These are phyloP conservation scores for Juncus effusus DNA, from an alignment of 176 grass and related monocot species.

Conservation along the genomic window DNA sequence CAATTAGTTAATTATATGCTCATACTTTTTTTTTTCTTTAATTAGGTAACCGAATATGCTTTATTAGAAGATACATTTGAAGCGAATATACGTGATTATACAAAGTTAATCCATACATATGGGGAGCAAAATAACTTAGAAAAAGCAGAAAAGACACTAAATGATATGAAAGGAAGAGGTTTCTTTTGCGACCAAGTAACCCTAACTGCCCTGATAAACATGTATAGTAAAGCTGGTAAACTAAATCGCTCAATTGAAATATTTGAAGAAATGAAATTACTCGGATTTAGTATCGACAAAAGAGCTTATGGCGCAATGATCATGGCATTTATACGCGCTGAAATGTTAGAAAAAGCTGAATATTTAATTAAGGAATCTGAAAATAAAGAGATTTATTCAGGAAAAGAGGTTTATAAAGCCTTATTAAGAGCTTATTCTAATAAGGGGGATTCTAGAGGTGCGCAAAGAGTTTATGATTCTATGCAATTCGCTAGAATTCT, in stretches of 20 bases:
- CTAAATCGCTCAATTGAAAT: conserved; percentile 40
- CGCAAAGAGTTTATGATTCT: conserved; percentile 56
- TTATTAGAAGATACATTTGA: conserved; percentile 65
- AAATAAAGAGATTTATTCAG: conserved; percentile 45
- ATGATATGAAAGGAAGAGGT: conserved; percentile 60
- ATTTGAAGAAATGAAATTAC: conserved; percentile 62
- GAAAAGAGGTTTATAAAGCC: conserved; percentile 84
- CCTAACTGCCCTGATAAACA: conserved; percentile 46
- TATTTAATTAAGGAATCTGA: conserved; percentile 55
- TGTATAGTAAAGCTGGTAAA: conserved; percentile 60
- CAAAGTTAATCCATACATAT: conserved; percentile 69
- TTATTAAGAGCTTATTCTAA: conserved; percentile 78
- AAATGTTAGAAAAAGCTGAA: conserved; percentile 60
- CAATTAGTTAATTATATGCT: no score
- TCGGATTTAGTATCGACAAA: conserved; percentile 61
- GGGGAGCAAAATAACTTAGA: conserved; percentile 63
- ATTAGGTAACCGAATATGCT: conserved; percentile 58
- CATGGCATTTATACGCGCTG: conserved; percentile 80
- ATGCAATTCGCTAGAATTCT: conserved; percentile 68
- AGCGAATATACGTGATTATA: conserved; percentile 68
- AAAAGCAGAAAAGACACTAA: conserved; percentile 56
- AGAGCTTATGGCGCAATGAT: conserved; percentile 72
- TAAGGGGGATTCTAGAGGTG: conserved; percentile 52
- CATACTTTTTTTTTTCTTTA: not conserved
- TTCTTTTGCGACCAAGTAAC: conserved; percentile 69